These are phyloP conservation scores for Psophocarpus tetragonolobus DNA, from an alignment of 306 rosid genomes.

Conservation along the genomic window DNA sequence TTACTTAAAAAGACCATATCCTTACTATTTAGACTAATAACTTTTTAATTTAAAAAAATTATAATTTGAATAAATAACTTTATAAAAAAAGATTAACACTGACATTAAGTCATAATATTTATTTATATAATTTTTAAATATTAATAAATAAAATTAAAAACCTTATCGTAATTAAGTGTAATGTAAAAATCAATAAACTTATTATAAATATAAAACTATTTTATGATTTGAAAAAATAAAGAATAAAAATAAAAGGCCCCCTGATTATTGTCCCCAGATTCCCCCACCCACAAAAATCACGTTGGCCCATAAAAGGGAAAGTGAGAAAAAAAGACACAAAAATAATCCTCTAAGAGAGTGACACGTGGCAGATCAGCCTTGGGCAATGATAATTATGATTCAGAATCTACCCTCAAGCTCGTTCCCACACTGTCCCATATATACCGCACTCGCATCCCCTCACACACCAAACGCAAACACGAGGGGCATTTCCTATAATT, in stretches of 20 bases:
- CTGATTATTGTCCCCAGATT: conserved; percentile 22
- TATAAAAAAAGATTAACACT: too few relatives aligned
- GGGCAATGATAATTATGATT: conserved; percentile 26
- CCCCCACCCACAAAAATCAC: conserved; percentile 33
- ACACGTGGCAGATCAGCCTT: conserved; percentile 43
- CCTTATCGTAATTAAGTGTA: too few relatives aligned
- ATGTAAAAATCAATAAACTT: too few relatives aligned
- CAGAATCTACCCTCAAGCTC: conserved; percentile 43
- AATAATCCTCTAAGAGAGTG: not conserved
- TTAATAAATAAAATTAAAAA: too few relatives aligned
- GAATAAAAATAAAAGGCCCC: not conserved
- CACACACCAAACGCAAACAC: not conserved
- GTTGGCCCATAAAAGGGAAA: conserved; percentile 28
- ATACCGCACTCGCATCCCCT: conserved; percentile 35
- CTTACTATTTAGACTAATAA: too few relatives aligned
- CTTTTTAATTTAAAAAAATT: too few relatives aligned
- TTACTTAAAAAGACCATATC: too few relatives aligned
- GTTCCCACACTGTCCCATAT: conserved; percentile 45
- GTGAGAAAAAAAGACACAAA: conserved; percentile 10
- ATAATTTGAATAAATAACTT: too few relatives aligned
- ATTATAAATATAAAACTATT: too few relatives aligned
- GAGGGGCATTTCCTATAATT: conserved; percentile 54
- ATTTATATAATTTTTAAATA: too few relatives aligned
- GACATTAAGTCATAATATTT: too few relatives aligned
- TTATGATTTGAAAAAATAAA: not conserved